Evolutionary conservation across 768 basidiomycete species (phyloP).

Genomic region (Lentinula edodes): DNA sequence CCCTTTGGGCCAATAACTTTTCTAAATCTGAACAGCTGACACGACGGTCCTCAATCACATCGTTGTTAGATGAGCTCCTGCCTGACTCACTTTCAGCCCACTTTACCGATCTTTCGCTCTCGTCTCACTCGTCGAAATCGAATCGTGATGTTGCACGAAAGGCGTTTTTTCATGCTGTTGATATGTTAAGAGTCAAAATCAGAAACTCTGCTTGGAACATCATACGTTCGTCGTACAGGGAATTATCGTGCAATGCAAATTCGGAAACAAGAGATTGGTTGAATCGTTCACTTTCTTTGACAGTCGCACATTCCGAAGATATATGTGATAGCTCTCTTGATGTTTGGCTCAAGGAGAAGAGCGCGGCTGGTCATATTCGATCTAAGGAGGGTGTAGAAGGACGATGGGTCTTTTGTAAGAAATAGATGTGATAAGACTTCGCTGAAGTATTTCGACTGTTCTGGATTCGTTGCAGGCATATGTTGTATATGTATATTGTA

Average conservation of each 20-base stretch:
- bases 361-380: conserved; percentile 39
- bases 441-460: too few species aligned
- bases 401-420: conserved; percentile 45
- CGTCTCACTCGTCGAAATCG: not conserved
- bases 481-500: not conserved
- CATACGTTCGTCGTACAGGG: conserved; percentile 59
- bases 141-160: conserved; percentile 23
- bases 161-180: conserved; percentile 41
- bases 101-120: not conserved
- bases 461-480: not conserved
- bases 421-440: too few species aligned
- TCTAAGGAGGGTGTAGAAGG: conserved; percentile 53
- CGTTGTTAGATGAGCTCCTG: conserved; percentile 13
- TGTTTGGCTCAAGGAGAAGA: conserved; percentile 47
- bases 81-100: conserved; percentile 12
- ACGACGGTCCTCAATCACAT: conserved; percentile 15
- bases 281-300: conserved; percentile 39
- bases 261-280: conserved; percentile 42
- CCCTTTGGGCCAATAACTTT: conserved; percentile 52
- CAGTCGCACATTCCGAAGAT: conserved; percentile 21
- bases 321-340: conserved; percentile 25
- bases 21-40: conserved; percentile 44
- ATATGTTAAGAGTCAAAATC: conserved; percentile 42
- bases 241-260: conserved; percentile 39
- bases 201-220: conserved; percentile 54